Percentiles rank a stretch among this genome's conserved stretches.
Evolutionary conservation across 148 eudicot genomes (phyloP).

Genomic region (Diospyros lotus): DNA sequence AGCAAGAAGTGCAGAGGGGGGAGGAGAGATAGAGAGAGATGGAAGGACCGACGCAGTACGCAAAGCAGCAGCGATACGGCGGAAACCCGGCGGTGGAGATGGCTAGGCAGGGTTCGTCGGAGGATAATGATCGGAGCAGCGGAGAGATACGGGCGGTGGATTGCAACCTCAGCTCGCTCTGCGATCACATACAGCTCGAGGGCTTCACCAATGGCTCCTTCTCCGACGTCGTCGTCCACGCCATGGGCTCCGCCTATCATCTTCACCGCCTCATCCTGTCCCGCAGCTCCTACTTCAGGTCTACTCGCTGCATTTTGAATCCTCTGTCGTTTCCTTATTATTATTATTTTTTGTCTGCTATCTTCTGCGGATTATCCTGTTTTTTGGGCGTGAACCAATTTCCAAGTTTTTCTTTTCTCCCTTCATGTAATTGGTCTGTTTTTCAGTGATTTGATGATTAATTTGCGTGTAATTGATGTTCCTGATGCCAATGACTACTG

Average conservation of each 20-base stretch:
- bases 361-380: neutral
- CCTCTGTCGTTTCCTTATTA: neutral
- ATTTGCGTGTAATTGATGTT: slow-evolving; percentile 8
- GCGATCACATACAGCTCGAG: slow-evolving; percentile 81
- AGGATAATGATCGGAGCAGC: slow-evolving; percentile 49
- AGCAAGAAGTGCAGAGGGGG: too few species aligned
- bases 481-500: neutral
- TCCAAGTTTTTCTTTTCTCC: neutral
- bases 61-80: slow-evolving; percentile 19
- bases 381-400: neutral
- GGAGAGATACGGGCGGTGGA: slow-evolving; percentile 59
- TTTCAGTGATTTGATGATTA: neutral
- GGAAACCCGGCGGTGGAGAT: slow-evolving; percentile 20
- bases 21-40: slow-evolving; percentile 1
- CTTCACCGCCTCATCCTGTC: slow-evolving; percentile 95
- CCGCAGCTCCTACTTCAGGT: slow-evolving; percentile 97
- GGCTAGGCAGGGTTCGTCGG: slow-evolving; percentile 34
- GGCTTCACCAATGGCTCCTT: slow-evolving; percentile 82
- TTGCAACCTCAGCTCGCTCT: slow-evolving; percentile 75
- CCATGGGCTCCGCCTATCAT: slow-evolving; percentile 74
- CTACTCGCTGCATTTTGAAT: too few species aligned
- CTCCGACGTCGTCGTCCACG: slow-evolving; percentile 79
- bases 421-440: neutral
- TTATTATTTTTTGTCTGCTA: neutral
- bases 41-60: slow-evolving; percentile 17